Conservation (phyloP, 1,284 basidiomycete species). For the Fomitopsis palustris region DNA sequence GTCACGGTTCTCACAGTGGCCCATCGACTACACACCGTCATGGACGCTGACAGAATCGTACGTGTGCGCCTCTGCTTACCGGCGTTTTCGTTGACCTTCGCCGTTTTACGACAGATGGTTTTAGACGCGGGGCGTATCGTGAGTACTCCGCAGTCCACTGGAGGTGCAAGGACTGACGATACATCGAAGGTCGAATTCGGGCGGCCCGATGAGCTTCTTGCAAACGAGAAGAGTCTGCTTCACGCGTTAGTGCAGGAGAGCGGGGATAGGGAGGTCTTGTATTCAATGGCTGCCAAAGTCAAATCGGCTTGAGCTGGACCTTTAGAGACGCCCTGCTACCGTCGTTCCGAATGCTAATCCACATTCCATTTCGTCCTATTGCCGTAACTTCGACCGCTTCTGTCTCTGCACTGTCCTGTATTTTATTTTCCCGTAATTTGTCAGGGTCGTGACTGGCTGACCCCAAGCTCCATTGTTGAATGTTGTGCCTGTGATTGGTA, state of each 20-base stretch:
- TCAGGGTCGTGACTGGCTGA: too few relatives aligned
- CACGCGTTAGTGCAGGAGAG: conserved; percentile 59
- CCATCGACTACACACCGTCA: conserved; percentile 67
- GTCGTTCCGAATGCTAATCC: background rate
- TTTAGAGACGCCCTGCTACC: background rate
- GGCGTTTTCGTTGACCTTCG: background rate
- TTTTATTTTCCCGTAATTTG: too few relatives aligned
- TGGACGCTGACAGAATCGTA: conserved; percentile 45
- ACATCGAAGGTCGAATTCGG: conserved; percentile 48
- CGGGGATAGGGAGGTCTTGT: conserved; percentile 36
- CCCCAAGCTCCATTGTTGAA: too few relatives aligned
- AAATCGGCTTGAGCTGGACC: background rate
- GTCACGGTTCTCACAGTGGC: conserved; percentile 62
- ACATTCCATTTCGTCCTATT: too few relatives aligned
- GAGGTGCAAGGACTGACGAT: background rate
- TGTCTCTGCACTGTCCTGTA: too few relatives aligned
- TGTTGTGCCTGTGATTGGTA: too few relatives aligned
- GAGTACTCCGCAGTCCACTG: conserved; percentile 5
- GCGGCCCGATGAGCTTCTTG: conserved; percentile 55
- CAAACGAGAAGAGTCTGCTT: conserved; percentile 46
- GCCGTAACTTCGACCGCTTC: too few relatives aligned
- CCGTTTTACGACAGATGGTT: conserved; percentile 13
- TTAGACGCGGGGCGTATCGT: conserved; percentile 25
- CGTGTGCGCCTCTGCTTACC: conserved; percentile 6
- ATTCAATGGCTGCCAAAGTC: background rate